These are phyloP conservation scores for Paragyromitra xinjiangensis DNA, from an alignment of 495 filamentous ascomycete species.

Conservation along the genomic window DNA sequence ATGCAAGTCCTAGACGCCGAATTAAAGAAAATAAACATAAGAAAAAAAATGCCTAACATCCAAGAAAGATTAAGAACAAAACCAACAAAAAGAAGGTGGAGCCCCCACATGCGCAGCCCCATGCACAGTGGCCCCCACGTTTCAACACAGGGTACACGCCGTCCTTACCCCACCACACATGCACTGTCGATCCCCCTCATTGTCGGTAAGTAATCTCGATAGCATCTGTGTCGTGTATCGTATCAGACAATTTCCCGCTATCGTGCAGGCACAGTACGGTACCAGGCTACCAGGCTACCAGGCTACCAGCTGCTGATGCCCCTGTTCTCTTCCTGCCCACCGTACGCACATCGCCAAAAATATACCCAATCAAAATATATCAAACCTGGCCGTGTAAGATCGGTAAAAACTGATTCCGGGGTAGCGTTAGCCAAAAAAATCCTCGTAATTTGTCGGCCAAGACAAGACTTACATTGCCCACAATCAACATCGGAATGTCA, in stretches of 20 bases:
- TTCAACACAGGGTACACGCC: conserved; percentile 32
- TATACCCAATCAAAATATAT: conserved; percentile 37
- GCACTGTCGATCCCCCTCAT: conserved; percentile 48
- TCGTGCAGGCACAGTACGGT: conserved; percentile 30
- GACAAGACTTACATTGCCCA: conserved; percentile 85
- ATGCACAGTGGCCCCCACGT: conserved; percentile 47
- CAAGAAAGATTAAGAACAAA: conserved; percentile 8
- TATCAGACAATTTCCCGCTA: conserved; percentile 47
- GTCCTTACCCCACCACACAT: conserved; percentile 30
- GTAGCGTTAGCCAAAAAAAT: conserved; percentile 26
- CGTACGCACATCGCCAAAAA: conserved; percentile 24
- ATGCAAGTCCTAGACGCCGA: conserved; percentile 37
- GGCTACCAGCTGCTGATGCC: conserved; percentile 22
- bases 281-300: conserved; percentile 25
- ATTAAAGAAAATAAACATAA: conserved; percentile 29
- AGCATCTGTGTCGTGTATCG: conserved; percentile 48
- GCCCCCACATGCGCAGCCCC: conserved; percentile 30
- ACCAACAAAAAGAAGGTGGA: conserved; percentile 29
- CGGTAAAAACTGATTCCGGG: conserved; percentile 36
- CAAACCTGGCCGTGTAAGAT: conserved; percentile 49
- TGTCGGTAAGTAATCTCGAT: conserved; percentile 47
- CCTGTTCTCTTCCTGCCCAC: conserved; percentile 23
- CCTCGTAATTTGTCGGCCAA: not conserved
- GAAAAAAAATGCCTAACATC: not conserved
- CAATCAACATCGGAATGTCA: conserved; percentile 97